Evolutionary conservation across 2,329 filamentous ascomycete genomes (phyloP).

Genomic region (Leptographium lundbergii): DNA sequence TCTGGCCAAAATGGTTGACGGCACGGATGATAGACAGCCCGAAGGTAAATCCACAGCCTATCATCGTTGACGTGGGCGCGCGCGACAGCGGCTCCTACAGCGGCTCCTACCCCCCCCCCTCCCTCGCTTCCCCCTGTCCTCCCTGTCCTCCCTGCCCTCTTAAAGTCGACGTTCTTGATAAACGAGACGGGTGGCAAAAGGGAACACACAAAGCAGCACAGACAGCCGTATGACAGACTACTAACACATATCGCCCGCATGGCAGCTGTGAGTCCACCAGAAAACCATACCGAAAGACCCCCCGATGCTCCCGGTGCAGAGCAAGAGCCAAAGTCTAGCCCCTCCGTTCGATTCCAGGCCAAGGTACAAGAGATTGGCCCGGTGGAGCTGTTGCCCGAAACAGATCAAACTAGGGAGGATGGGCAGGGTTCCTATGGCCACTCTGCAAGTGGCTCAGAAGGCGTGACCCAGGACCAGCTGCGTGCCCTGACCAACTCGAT

Average conservation of each 20-base stretch:
- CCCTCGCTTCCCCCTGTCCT: not conserved
- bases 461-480: conserved; percentile 49
- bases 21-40: conserved; percentile 7
- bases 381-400: conserved; percentile 12
- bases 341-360: conserved; percentile 59
- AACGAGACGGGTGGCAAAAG: not conserved
- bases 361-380: conserved; percentile 58
- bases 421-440: conserved; percentile 13
- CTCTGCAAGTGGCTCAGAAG: conserved; percentile 6
- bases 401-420: conserved; percentile 16
- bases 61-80: not conserved
- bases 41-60: conserved; percentile 2
- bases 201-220: not conserved
- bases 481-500: conserved; percentile 54
- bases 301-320: conserved; percentile 16
- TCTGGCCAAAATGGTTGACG: conserved; percentile 4
- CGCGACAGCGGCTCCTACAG: not conserved
- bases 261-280: not conserved
- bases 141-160: too few relatives aligned
- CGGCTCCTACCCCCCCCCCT: not conserved
- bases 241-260: not conserved
- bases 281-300: not conserved
- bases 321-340: conserved; percentile 12
- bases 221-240: not conserved
- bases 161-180: not conserved